These are phyloP conservation scores for Claviceps paspali DNA, from an alignment of 2,329 filamentous ascomycete genomes.

Conservation along the genomic window DNA sequence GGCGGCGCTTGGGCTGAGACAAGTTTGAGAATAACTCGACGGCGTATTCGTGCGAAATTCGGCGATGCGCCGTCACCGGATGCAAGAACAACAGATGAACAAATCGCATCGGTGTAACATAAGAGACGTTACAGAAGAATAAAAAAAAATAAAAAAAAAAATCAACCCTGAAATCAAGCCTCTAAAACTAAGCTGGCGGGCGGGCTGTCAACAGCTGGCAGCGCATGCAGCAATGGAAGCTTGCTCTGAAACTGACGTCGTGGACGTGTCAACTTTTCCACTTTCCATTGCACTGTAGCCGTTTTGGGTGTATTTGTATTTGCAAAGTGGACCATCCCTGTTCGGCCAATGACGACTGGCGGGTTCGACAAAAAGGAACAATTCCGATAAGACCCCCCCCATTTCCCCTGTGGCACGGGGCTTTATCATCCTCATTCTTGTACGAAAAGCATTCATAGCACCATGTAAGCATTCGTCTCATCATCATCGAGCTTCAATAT, in stretches of 20 bases:
- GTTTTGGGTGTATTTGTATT: background rate
- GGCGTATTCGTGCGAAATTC: background rate
- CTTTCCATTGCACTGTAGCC: background rate
- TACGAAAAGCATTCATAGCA: too few species aligned
- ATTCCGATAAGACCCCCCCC: background rate
- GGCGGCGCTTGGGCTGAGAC: background rate
- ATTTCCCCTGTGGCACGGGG: too few species aligned
- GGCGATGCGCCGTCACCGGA: background rate
- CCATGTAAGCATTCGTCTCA: too few species aligned
- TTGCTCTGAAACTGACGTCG: conserved; percentile 1
- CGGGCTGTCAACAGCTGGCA: conserved; percentile 1
- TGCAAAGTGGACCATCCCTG: background rate
- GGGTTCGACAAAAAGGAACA: conserved; percentile 1
- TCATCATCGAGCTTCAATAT: too few species aligned
- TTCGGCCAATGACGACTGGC: background rate
- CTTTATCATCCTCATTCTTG: too few species aligned
- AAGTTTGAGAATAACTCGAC: background rate
- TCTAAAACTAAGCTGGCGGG: background rate
- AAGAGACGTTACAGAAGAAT: background rate
- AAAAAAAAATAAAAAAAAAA: too few species aligned
- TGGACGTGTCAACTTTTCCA: conserved; percentile 2
- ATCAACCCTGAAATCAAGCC: background rate
- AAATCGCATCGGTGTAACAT: background rate
- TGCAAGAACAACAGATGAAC: background rate
- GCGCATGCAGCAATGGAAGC: background rate